Percentiles rank a stretch among this genome's conserved stretches.
phyloP scores from a whole-genome alignment of 2,329 filamentous ascomycete genomes.

The Aspergillus quadricinctus region DNA sequence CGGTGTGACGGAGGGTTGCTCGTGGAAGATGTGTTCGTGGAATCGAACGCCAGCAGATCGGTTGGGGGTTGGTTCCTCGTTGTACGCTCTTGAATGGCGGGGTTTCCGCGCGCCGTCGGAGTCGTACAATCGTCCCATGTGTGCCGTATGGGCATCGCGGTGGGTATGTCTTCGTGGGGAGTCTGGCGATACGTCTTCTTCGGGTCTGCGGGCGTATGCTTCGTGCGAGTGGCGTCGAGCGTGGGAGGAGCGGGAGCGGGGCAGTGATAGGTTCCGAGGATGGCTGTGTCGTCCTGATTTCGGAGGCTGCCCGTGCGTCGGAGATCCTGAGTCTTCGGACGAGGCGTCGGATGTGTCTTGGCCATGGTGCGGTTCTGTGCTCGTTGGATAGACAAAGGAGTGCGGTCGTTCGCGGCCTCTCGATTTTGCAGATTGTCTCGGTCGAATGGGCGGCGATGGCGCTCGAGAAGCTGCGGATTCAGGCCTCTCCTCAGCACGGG shows the following conservation, averaged over 20 bases:
- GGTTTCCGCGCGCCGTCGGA: conserved; percentile 15
- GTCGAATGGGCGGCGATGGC: conserved; percentile 23
- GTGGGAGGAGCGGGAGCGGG: conserved; percentile 13
- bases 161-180: conserved; percentile 6
- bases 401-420: conserved; percentile 19
- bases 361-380: conserved; percentile 5
- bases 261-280: conserved; percentile 26
- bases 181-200: conserved; percentile 26
- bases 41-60: conserved; percentile 6
- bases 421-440: conserved; percentile 15
- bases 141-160: conserved; percentile 5
- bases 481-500: conserved; percentile 14
- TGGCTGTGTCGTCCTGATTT: conserved; percentile 4
- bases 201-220: conserved; percentile 27
- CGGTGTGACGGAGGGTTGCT: conserved; percentile 7
- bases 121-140: conserved; percentile 12
- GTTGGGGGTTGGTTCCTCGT: conserved; percentile 13
- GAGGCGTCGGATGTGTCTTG: background rate
- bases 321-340: conserved; percentile 23
- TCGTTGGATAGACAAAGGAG: conserved; percentile 14
- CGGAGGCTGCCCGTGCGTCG: conserved; percentile 12
- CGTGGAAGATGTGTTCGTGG: conserved; percentile 14
- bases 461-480: conserved; percentile 22
- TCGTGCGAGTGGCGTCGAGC: conserved; percentile 37
- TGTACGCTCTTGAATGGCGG: conserved; percentile 7